Conservation (phyloP, 2,329 filamentous ascomycete species). For the Rhinocladiella mackenziei region DNA sequence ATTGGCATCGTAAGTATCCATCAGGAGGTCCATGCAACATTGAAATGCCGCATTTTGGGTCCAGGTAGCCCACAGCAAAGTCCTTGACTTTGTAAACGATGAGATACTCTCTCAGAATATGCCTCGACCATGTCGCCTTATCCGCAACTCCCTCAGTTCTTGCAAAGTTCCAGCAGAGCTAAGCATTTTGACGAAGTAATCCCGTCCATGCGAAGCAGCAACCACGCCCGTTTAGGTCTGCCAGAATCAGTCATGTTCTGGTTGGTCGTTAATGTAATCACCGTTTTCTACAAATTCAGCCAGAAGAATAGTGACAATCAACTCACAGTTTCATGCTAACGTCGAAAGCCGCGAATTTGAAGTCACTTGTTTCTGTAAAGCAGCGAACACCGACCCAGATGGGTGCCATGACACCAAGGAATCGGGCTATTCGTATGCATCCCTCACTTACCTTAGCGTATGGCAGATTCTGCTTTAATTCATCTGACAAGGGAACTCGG, state of each 20-base stretch:
- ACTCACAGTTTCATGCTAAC: conserved; percentile 52
- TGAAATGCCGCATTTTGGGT: too few relatives aligned
- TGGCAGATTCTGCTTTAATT: conserved; percentile 33
- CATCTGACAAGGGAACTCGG: conserved; percentile 34
- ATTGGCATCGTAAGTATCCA: too few relatives aligned
- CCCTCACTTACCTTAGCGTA: conserved; percentile 37
- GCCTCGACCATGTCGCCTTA: too few relatives aligned
- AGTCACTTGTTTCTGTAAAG: conserved; percentile 30
- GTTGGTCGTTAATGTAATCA: not conserved
- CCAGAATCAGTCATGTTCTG: conserved; percentile 49
- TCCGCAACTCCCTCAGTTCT: too few relatives aligned
- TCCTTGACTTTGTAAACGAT: too few relatives aligned
- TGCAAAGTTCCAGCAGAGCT: conserved; percentile 25
- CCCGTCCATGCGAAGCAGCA: conserved; percentile 43
- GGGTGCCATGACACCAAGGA: conserved; percentile 43
- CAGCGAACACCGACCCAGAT: conserved; percentile 48
- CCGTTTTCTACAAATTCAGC: conserved; percentile 1
- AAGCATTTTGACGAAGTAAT: conserved; percentile 42
- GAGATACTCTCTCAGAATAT: too few relatives aligned
- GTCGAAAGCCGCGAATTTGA: conserved; percentile 48
- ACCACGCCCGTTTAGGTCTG: conserved; percentile 46
- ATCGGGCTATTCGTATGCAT: conserved; percentile 40
- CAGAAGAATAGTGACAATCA: not conserved
- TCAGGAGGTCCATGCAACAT: too few relatives aligned
- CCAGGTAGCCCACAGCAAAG: too few relatives aligned